phyloP scores from a whole-genome alignment of 192 early-diverging fungal genomes.

The Backusella mclennaniae region DNA sequence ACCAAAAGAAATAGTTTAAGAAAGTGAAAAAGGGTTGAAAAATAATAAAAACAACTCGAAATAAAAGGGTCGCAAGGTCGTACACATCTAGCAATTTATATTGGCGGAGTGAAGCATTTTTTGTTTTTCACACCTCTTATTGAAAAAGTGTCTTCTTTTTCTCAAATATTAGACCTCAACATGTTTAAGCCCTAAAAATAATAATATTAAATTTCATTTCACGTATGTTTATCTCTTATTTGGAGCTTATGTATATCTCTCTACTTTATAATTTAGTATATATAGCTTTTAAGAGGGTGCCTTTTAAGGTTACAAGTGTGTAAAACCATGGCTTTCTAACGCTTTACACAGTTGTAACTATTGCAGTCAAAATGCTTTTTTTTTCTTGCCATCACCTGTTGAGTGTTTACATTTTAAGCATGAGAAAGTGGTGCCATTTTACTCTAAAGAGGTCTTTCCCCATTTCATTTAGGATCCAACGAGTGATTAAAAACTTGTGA shows the following conservation, averaged over 20 bases:
- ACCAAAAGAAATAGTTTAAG: background rate
- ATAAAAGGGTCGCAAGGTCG: background rate
- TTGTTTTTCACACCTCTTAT: constrained; percentile 3
- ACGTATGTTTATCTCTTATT: background rate
- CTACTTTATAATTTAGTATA: background rate
- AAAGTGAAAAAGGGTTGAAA: background rate
- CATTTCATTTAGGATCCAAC: background rate
- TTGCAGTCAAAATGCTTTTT: background rate
- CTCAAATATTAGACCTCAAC: background rate
- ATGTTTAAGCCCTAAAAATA: background rate
- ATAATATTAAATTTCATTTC: background rate
- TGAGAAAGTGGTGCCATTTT: background rate
- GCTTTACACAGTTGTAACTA: background rate
- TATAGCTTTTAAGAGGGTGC: background rate
- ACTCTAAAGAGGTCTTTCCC: background rate
- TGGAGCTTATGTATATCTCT: background rate
- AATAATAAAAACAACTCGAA: constrained; percentile 1
- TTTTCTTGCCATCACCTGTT: background rate
- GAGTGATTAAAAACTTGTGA: background rate
- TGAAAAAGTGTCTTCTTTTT: background rate
- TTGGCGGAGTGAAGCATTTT: constrained; percentile 1
- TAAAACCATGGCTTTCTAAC: background rate
- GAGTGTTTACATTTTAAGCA: background rate
- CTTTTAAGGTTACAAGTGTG: background rate
- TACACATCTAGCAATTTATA: background rate